A percentile compares a stretch with the other conserved stretches of the same genome.
Evolutionary conservation across 2,329 filamentous ascomycete genomes (phyloP).

Genomic region (Aspergillus ruber): DNA sequence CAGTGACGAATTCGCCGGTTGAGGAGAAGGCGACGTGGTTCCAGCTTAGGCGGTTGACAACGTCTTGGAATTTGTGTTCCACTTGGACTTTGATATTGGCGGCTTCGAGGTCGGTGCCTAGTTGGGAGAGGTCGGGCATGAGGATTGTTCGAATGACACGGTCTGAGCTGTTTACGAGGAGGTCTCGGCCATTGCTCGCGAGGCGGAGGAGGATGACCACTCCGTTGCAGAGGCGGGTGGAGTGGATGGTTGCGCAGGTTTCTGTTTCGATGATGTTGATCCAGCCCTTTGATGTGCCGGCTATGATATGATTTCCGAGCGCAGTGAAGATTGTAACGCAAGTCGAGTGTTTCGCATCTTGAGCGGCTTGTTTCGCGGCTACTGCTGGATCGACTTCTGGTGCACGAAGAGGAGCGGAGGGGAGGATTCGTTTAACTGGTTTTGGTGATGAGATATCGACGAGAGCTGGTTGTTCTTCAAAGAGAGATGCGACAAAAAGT

Average conservation of each 20-base stretch:
- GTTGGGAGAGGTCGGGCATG: slow-evolving; percentile 64
- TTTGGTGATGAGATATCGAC: slow-evolving; percentile 69
- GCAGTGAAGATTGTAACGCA: slow-evolving; percentile 86
- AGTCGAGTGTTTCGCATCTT: slow-evolving; percentile 91
- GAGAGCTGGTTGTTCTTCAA: slow-evolving; percentile 84
- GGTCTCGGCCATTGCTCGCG: slow-evolving; percentile 73
- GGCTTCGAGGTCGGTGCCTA: slow-evolving; percentile 60
- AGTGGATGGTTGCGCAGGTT: slow-evolving; percentile 78
- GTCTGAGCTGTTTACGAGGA: slow-evolving; percentile 90
- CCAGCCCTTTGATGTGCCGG: slow-evolving; percentile 92
- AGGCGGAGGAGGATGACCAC: slow-evolving; percentile 84
- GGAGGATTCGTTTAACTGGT: slow-evolving; percentile 68
- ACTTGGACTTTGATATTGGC: slow-evolving; percentile 84
- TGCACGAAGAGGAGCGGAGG: slow-evolving; percentile 72
- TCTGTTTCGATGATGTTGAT: slow-evolving; percentile 88
- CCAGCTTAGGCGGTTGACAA: slow-evolving; percentile 92
- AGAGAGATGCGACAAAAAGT: slow-evolving; percentile 83
- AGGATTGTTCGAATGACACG: slow-evolving; percentile 90
- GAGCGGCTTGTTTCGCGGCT: slow-evolving; percentile 78
- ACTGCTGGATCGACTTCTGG: slow-evolving; percentile 51
- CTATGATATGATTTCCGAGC: slow-evolving; percentile 78
- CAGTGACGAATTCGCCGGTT: slow-evolving; percentile 90
- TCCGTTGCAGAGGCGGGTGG: slow-evolving; percentile 77
- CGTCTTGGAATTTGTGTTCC: slow-evolving; percentile 97
- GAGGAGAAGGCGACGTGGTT: slow-evolving; percentile 95